phyloP scores from a whole-genome alignment of 306 rosid genomes.

The Trichosanthes truncata region DNA sequence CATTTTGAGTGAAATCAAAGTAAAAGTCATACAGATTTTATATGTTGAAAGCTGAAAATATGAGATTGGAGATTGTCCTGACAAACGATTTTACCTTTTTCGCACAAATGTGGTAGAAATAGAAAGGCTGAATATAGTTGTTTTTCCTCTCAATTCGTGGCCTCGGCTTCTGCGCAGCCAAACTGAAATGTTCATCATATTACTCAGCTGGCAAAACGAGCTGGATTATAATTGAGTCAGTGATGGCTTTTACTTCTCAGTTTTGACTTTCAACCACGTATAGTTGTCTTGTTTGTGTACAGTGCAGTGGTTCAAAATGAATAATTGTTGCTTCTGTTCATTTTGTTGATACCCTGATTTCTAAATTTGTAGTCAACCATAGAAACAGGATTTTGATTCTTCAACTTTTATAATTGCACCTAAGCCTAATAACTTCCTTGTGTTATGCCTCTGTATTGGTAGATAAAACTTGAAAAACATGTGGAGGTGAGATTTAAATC shows the following conservation, averaged over 20 bases:
- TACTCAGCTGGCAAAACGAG: not conserved
- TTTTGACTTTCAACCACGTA: not conserved
- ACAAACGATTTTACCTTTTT: too few species aligned
- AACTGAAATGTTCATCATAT: not conserved
- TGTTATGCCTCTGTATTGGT: too few species aligned
- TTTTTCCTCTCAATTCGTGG: not conserved
- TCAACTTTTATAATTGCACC: not conserved
- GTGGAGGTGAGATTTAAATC: too few species aligned
- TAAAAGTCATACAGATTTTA: too few species aligned
- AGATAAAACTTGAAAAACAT: too few species aligned
- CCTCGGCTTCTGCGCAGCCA: not conserved
- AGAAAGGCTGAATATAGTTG: too few species aligned
- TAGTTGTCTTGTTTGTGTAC: not conserved
- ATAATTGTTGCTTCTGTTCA: not conserved
- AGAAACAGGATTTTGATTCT: not conserved
- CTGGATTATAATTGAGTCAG: not conserved
- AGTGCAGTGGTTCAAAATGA: not conserved
- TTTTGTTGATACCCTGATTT: not conserved
- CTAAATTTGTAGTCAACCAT: not conserved
- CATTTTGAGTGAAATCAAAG: too few species aligned
- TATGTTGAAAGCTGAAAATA: too few species aligned
- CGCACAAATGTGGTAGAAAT: too few species aligned
- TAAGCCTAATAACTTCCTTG: too few species aligned
- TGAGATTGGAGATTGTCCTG: too few species aligned
- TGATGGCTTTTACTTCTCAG: not conserved